Conservation (phyloP, 1,284 basidiomycete genomes). For the Inonotus obliquus region DNA sequence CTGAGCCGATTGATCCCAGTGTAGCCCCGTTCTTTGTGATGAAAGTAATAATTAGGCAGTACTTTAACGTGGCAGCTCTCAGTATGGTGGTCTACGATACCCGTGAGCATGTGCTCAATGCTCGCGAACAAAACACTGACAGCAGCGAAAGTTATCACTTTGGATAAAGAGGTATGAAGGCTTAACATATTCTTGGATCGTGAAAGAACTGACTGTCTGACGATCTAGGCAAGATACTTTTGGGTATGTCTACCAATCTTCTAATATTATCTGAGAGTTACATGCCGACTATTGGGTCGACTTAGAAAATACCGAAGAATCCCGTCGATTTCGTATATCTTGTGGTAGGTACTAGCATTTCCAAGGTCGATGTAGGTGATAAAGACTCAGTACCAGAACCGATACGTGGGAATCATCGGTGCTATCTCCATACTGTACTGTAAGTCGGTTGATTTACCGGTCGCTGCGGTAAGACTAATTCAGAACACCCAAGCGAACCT, state of each 20-base stretch:
- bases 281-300: too few relatives aligned
- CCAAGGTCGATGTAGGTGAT: background rate
- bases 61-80: background rate
- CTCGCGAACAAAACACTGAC: background rate
- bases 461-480: background rate
- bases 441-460: background rate
- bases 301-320: background rate
- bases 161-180: too few relatives aligned
- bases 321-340: background rate
- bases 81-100: background rate
- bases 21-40: background rate
- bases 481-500: background rate
- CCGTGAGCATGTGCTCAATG: background rate
- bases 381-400: background rate
- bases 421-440: background rate
- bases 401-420: conserved; percentile 1
- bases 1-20: background rate
- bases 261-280: too few relatives aligned
- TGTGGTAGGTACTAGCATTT: too few relatives aligned
- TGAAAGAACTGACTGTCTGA: too few relatives aligned
- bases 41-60: background rate
- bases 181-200: too few relatives aligned
- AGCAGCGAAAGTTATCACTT: background rate
- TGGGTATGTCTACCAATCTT: too few relatives aligned
- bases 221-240: too few relatives aligned